Evolutionary conservation across 495 filamentous ascomycete genomes (phyloP).

Genomic region (Thermochaetoides thermophila): DNA sequence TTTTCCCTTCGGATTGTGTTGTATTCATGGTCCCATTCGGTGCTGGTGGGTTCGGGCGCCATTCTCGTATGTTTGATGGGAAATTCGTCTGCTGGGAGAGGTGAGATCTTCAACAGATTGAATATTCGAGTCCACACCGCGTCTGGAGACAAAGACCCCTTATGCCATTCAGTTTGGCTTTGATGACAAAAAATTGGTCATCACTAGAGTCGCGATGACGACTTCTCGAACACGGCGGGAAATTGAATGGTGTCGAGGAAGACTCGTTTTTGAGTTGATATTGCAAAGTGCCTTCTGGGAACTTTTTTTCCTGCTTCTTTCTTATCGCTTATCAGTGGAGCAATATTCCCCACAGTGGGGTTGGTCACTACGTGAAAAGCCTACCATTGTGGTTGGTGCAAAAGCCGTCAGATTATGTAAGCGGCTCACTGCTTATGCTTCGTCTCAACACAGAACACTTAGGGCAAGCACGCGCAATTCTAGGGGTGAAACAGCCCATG

Average conservation of each 20-base stretch:
- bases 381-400: too few relatives aligned
- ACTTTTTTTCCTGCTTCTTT: constrained; percentile 11
- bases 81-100: too few relatives aligned
- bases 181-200: constrained; percentile 3
- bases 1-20: constrained; percentile 68
- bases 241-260: too few relatives aligned
- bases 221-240: too few relatives aligned
- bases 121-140: neutral
- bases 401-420: too few relatives aligned
- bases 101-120: too few relatives aligned
- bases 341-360: constrained; percentile 3
- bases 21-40: constrained; percentile 67
- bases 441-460: too few relatives aligned
- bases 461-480: too few relatives aligned
- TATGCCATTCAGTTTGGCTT: too few relatives aligned
- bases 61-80: constrained; percentile 29
- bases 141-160: neutral
- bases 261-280: constrained; percentile 1
- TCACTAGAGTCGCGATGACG: neutral
- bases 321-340: constrained; percentile 18
- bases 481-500: too few relatives aligned
- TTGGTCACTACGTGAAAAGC: too few relatives aligned
- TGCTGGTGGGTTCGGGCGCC: constrained; percentile 37
- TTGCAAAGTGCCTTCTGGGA: neutral
- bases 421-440: too few relatives aligned